These are phyloP conservation scores for Fusarium xyrophilum DNA, from an alignment of 2,329 filamentous ascomycete genomes.

Conservation along the genomic window DNA sequence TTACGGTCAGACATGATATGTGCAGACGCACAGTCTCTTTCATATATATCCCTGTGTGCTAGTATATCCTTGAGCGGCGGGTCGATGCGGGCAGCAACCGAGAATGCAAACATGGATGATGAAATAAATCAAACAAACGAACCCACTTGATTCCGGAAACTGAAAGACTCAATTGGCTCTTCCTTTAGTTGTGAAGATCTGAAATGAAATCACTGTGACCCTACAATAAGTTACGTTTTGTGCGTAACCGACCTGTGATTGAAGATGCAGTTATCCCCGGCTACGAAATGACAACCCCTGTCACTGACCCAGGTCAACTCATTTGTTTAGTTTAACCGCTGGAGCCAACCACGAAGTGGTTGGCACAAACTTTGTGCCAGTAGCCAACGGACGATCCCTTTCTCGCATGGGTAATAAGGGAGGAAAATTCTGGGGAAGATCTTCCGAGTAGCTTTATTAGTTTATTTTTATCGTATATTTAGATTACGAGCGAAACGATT, in stretches of 20 bases:
- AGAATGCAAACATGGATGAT: conserved; percentile 9
- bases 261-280: conserved; percentile 17
- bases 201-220: conserved; percentile 4
- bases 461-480: background rate
- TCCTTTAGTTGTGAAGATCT: background rate
- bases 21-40: background rate
- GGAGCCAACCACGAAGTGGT: conserved; percentile 9
- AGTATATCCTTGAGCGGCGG: background rate
- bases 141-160: background rate
- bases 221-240: background rate
- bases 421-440: conserved; percentile 25
- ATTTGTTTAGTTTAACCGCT: conserved; percentile 3
- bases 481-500: background rate
- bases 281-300: conserved; percentile 17
- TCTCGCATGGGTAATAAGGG: conserved; percentile 1
- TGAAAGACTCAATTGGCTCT: conserved; percentile 7
- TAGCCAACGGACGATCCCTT: conserved; percentile 11
- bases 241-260: conserved; percentile 14
- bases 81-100: conserved; percentile 1
- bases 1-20: conserved; percentile 6
- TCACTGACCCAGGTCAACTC: conserved; percentile 16
- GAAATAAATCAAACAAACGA: background rate
- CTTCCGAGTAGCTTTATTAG: conserved; percentile 1
- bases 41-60: background rate
- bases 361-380: conserved; percentile 1